Base-by-base conservation (phyloP, 352 stramenopile species). In the Pythium phragmitis region DNA sequence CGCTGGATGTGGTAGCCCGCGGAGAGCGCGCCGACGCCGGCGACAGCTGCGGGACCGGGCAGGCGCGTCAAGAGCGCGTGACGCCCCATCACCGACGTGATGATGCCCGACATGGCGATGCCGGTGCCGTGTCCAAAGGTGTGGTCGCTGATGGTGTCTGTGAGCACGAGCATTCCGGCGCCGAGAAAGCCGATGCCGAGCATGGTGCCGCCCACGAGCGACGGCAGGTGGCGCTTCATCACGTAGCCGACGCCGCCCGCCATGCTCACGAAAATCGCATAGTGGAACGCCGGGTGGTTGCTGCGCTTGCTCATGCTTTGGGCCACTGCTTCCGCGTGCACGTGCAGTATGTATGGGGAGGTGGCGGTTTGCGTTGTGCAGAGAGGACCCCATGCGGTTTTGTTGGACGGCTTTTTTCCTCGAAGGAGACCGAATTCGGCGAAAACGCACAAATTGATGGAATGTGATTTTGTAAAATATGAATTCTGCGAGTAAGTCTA, bases 1-100 rank as follows among this genome's bases (percentile, higher is more conserved):
- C 87, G 82, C 51, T 92, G 80, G 55, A 79, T 65, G 60, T 92
- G 84, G 65, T 92, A 92, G n/a, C 84, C 84, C 6, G 81, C 73
- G 17, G 71, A 82, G 23, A 87, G 54, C 8, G 84, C 79, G 19
- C 78, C 79, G 9, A 66, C 59, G 4, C 76, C 77, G 42, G 84
- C 81, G 39, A 89, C n/a, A 16, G 76, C n/a, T 9, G 71, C 67
- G 12, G 80, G 80, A 1, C 63, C 51, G n/a, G 71, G 74, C 14
- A 86, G 60, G 0, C 77, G 70, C 52, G 82, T 86, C 43, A 81
- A 47, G 45, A 78, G 50, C 16, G 84, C 81, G 51, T 80, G 80
- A 16, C 71, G 65, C 2, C 70, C 73, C 76, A 83, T 88, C 50
- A 92, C 73, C 21, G 73, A 71, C 3, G 80, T 68, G 65, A 92